Evolutionary conservation across 768 basidiomycete genomes (phyloP), one percentile per base, ranked within the genome.

Genomic region (Termitomyces heimii): DNA sequence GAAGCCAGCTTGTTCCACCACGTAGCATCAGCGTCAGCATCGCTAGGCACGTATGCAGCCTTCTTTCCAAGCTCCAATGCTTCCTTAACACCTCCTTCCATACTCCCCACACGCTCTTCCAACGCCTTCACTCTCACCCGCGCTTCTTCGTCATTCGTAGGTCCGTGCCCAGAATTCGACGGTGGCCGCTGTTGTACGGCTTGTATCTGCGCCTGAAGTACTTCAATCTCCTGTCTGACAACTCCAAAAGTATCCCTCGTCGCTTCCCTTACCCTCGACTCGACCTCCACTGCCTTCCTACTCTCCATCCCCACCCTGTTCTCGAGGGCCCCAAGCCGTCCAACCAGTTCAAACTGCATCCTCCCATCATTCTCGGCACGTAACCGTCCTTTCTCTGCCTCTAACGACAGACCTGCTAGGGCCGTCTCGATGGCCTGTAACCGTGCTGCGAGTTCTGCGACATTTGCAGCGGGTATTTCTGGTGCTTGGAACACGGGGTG

Each of bases 1-100:
- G 82, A 74, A 14, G 77, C 77, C 13, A 85, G 68, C 65, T 87
- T 89, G 70, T 77, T 80, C 87, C 86, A 88, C 89, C 89, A 90
- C 4, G 81, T 79, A n/a, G 77, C 68, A 13, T 71, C 76, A 34
- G 72, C 66, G n/a, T 50, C 58, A 24, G 73, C 71, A 4, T 71
- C 58, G 6, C 71, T 57, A 4, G 68, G 64, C 22, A 67, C 70
- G 1, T 74, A 71, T 55, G 78, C 65, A 4, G 71, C 68, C 46
- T 69, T 76, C 72, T 82, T 87, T 12, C 83, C 78, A 4, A 82
- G 62, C 51, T 91, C 89, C n/a, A 91, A 63, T 0, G 87, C 86
- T 54, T 91, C 88, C 68, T 83, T 82, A 49, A 89, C 78, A 2
- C 78, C 80, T 31, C 82, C 80, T 67, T 89, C 88, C 20, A 88